A percentile compares a stretch with the other conserved stretches of the same genome.
phyloP scores from a whole-genome alignment of 1,284 basidiomycete species.

The Neonothopanus nambi region DNA sequence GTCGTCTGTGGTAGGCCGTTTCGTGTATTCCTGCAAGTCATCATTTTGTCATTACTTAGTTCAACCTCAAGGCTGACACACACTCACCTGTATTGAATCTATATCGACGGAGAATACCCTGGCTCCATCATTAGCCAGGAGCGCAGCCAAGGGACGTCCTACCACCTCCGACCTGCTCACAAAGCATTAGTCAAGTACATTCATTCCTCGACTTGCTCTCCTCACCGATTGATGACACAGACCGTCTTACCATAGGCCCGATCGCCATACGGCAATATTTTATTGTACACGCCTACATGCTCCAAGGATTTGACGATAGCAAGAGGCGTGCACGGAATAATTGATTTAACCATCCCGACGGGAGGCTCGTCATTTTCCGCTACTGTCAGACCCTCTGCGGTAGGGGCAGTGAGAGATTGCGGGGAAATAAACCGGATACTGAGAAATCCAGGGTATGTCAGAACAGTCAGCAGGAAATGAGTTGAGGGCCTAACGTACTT shows the following conservation, averaged over 20 bases:
- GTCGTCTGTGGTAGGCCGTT: conserved; percentile 63
- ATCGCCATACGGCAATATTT: conserved; percentile 89
- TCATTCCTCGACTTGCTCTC: conserved; percentile 4
- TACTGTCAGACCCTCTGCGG: conserved; percentile 35
- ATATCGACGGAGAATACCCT: conserved; percentile 95
- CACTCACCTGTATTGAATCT: conserved; percentile 79
- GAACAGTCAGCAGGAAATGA: background rate
- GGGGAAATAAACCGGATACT: conserved; percentile 82
- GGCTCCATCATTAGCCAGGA: conserved; percentile 94
- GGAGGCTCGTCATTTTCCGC: conserved; percentile 65
- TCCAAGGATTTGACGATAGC: conserved; percentile 97
- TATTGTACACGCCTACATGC: conserved; percentile 90
- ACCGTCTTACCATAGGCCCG: conserved; percentile 92
- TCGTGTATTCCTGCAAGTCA: conserved; percentile 74
- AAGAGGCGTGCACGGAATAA: conserved; percentile 95
- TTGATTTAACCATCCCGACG: conserved; percentile 85
- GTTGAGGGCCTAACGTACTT: conserved; percentile 56
- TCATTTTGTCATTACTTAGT: too few species aligned
- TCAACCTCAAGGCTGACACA: background rate
- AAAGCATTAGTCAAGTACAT: background rate
- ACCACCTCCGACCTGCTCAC: conserved; percentile 87
- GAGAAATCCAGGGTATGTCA: background rate
- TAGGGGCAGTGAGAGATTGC: conserved; percentile 54
- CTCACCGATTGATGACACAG: conserved; percentile 90
- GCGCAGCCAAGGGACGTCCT: conserved; percentile 89